Conservation (phyloP, 1,284 basidiomycete species). For the Anthracocystis setariae region DNA sequence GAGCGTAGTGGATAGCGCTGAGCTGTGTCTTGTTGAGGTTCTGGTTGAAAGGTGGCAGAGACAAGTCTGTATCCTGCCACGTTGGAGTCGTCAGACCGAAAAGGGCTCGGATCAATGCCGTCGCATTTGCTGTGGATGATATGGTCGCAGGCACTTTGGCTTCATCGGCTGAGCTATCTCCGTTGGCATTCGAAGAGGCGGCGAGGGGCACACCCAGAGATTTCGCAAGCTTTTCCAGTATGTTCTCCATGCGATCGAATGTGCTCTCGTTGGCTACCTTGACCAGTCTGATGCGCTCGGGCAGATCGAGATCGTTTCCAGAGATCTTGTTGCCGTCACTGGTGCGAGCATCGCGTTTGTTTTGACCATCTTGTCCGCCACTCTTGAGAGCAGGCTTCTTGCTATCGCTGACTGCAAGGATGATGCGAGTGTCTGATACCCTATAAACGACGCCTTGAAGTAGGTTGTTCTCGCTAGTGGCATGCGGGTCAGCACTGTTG, state of each 20-base stretch:
- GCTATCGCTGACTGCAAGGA: constrained; percentile 28
- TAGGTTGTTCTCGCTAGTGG: constrained; percentile 20
- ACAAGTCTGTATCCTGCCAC: constrained; percentile 35
- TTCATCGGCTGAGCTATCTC: constrained; percentile 33
- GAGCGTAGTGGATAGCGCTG: constrained; percentile 79
- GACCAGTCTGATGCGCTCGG: constrained; percentile 83
- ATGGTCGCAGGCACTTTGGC: constrained; percentile 14
- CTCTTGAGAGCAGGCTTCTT: constrained; percentile 12
- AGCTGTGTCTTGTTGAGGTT: constrained; percentile 85
- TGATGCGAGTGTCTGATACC: constrained; percentile 31
- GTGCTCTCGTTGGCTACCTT: constrained; percentile 92
- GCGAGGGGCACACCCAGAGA: constrained; percentile 23
- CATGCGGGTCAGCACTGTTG: constrained; percentile 67
- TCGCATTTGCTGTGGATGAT: constrained; percentile 18
- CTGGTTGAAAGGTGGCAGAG: constrained; percentile 76
- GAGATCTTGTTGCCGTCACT: constrained; percentile 70
- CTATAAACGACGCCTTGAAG: constrained; percentile 47
- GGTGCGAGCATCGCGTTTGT: constrained; percentile 28
- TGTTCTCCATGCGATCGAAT: constrained; percentile 75
- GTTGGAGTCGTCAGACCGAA: constrained; percentile 42
- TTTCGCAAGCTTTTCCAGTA: constrained; percentile 44
- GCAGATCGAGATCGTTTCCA: constrained; percentile 77
- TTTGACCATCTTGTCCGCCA: constrained; percentile 8
- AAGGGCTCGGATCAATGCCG: constrained; percentile 55
- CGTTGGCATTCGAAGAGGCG: constrained; percentile 5